Base-by-base conservation (phyloP, 1,139 yeast genomes). In the Lodderomyces parapsilosis region DNA sequence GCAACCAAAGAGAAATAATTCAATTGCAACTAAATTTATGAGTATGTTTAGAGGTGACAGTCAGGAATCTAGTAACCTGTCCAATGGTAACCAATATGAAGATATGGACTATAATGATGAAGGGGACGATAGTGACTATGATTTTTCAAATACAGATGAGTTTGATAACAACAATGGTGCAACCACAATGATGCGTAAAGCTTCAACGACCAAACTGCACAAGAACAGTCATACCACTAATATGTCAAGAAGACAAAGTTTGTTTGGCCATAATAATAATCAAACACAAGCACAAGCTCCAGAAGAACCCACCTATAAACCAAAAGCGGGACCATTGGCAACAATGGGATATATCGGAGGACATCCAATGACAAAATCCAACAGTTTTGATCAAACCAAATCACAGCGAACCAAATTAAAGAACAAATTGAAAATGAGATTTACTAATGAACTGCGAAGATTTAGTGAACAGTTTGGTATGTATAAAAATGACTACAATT, bases 331-430 rank as follows among this genome's bases (percentile, higher is more conserved):
- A 7, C 17, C 31, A 40, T 19, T 18, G 27, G 15, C 36, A 11
- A 11, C 15, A 18, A 11, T 11, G 15, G 18, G 23, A 19, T 20
- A n/a, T 13, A 8, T 14, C 2, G 42, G 31, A 4, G 38, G 25
- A 17, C 19, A 17, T 39, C 45, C 48, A 40, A 33, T 42, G 20
- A 27, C 41, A 32, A 49, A 50, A 40, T 52, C 56, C 2, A 47
- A 34, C 38, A 59, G 65, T 44, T 71, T 51, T 51, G 78, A 72
- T 47, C 75, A 69, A 48, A 70, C 77, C 62, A 68, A 52, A 63
- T 71, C 49, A 52, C 51, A 38, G 57, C 67, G 64, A 68, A 75
- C 10, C 49, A 52, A 71, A 25, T 56, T 50, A 22, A 53, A 58
- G 33, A 51, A 53, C 39, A 57, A 49, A 43, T 42, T 44, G 27